These are phyloP conservation scores for Chaetothyriales sp. DNA, from an alignment of 2,329 filamentous ascomycete species.

Conservation along the genomic window DNA sequence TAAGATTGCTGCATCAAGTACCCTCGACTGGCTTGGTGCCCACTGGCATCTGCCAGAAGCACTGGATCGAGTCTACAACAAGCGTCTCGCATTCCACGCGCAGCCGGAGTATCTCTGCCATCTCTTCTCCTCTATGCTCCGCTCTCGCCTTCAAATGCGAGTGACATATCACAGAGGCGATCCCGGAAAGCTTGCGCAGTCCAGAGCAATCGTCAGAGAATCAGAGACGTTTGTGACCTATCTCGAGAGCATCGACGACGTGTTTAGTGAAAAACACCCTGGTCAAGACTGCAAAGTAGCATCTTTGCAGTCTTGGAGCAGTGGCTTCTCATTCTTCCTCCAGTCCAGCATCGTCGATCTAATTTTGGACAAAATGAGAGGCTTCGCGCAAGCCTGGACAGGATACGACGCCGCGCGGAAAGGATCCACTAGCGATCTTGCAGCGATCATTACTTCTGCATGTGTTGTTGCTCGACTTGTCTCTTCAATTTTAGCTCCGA, in stretches of 20 bases:
- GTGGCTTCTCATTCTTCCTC: not conserved
- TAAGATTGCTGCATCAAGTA: conserved; percentile 54
- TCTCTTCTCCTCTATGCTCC: conserved; percentile 55
- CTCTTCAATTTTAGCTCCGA: not conserved
- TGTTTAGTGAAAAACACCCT: not conserved
- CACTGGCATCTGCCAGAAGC: conserved; percentile 64
- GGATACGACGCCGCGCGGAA: not conserved
- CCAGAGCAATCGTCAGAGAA: not conserved
- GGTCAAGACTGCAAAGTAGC: not conserved
- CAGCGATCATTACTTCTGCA: not conserved
- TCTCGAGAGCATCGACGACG: not conserved
- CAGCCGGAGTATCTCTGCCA: conserved; percentile 56
- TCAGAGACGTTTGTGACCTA: not conserved
- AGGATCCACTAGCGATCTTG: not conserved
- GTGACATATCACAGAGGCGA: not conserved
- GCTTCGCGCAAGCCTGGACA: not conserved
- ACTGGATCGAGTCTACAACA: conserved; percentile 53
- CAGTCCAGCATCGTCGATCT: not conserved
- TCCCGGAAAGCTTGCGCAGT: not conserved
- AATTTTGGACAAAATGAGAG: not conserved
- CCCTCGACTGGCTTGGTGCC: conserved; percentile 68
- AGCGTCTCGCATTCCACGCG: conserved; percentile 49
- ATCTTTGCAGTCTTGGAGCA: not conserved
- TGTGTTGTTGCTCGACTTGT: not conserved
- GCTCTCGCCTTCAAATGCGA: conserved; percentile 13